Conservation (phyloP, 2,329 filamentous ascomycete species). For the Diaporthe eres region DNA sequence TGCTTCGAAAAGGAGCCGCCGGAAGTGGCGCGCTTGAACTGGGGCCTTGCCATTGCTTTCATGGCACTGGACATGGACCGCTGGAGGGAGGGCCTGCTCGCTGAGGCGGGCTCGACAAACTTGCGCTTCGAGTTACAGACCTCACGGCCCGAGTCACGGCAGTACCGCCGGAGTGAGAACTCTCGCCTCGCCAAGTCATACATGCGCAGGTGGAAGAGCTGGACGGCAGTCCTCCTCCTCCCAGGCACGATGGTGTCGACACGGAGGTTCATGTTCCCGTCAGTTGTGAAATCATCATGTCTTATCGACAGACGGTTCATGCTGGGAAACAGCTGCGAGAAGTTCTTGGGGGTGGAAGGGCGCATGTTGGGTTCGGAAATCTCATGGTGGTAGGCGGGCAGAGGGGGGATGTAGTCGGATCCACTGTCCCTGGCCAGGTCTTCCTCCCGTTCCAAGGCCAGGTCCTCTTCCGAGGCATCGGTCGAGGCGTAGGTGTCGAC, state of each 20-base stretch:
- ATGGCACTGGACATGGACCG: slow-evolving; percentile 65
- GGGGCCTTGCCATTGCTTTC: slow-evolving; percentile 55
- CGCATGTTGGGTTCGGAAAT: slow-evolving; percentile 76
- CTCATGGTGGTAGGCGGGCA: slow-evolving; percentile 74
- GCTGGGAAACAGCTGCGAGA: slow-evolving; percentile 89
- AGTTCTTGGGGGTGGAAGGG: slow-evolving; percentile 85
- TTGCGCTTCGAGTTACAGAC: slow-evolving; percentile 88
- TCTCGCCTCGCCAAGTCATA: slow-evolving; percentile 88
- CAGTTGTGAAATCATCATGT: slow-evolving; percentile 89
- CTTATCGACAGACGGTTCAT: slow-evolving; percentile 84
- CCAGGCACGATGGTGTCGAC: slow-evolving; percentile 83
- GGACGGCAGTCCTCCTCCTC: slow-evolving; percentile 76
- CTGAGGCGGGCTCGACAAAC: slow-evolving; percentile 70
- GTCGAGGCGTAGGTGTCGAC: slow-evolving; percentile 87
- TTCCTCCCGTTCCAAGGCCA: slow-evolving; percentile 55
- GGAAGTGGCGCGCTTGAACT: slow-evolving; percentile 54
- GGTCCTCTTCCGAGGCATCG: slow-evolving; percentile 72
- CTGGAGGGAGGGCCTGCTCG: slow-evolving; percentile 57
- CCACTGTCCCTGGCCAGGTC: slow-evolving; percentile 49
- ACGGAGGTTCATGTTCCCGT: slow-evolving; percentile 97
- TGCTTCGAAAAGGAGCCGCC: slow-evolving; percentile 49
- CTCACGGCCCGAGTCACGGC: slow-evolving; percentile 91
- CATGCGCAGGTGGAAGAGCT: slow-evolving; percentile 95
- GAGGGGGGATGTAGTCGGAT: slow-evolving; percentile 61
- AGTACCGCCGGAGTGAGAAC: slow-evolving; percentile 93